These are phyloP conservation scores for Cardiosporidium cionae DNA, from an alignment of 169 alveolate species.

Conservation along the genomic window DNA sequence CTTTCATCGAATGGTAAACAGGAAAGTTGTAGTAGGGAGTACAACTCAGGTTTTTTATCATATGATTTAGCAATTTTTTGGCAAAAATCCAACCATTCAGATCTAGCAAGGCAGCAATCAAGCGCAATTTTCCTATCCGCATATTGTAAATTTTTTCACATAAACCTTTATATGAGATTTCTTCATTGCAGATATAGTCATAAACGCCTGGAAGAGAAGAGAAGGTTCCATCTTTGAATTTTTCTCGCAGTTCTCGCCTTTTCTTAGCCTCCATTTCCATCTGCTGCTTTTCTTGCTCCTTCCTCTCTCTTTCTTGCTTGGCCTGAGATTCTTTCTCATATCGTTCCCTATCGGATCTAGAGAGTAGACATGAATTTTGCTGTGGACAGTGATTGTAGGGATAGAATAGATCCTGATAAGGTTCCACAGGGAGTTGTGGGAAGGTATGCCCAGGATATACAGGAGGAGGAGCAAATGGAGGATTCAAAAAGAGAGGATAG, in stretches of 20 bases:
- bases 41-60: background rate
- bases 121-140: conserved; percentile 13
- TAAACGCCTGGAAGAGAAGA: conserved; percentile 4
- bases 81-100: conserved; percentile 16
- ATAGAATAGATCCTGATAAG: too few relatives aligned
- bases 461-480: background rate
- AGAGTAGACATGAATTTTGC: too few relatives aligned
- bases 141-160: conserved; percentile 8
- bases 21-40: conserved; percentile 1
- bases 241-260: background rate
- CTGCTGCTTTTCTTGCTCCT: background rate
- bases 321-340: background rate
- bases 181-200: background rate
- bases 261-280: background rate
- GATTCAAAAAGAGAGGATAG: too few relatives aligned
- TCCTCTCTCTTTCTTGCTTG: conserved; percentile 1
- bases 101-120: conserved; percentile 24
- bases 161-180: background rate
- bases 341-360: background rate
- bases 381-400: too few relatives aligned
- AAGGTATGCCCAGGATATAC: background rate
- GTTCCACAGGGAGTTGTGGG: too few relatives aligned
- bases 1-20: conserved; percentile 8
- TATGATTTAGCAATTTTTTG: conserved; percentile 17
- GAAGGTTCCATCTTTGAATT: background rate